Base-by-base conservation (phyloP, 2,329 filamentous ascomycete genomes). In the Colletotrichum musicola region DNA sequence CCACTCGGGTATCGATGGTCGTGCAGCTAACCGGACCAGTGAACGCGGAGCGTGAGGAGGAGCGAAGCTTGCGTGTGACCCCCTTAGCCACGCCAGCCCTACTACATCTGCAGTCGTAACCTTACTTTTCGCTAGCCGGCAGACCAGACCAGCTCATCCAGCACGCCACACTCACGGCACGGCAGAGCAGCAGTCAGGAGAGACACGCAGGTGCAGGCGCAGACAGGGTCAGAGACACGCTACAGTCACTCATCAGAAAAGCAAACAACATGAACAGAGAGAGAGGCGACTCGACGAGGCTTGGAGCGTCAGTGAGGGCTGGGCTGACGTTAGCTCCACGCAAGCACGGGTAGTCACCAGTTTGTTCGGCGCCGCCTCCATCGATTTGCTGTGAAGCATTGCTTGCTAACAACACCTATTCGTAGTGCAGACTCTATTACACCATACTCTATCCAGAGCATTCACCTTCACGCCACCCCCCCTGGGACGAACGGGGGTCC, bases 321-420 rank as follows among this genome's bases (percentile, higher is more conserved):
- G 46, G 60, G 61, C 47, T 68, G 65, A 65, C 65, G 65, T 61
- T 55, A 55, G 49, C 54, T 38, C 54, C 49, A 49, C 65, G 62
- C 65, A 68, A 68, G 54, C 61, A 47, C 12, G 30, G 30, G 27
- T 12, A 59, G 49, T 61, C 54, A 68, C 55, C 55, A 18, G 14
- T 16, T 40, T 12, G 1, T 38, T 46, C 35, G 42, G 49, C 22
- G 20, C 56, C 64, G 44, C 35, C 59, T 55, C 46, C 18, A 30
- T 55, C n/a, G 22, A 42, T 13, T 18, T 35, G 47, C 38, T n/a
- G 38, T 16, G n/a, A 12, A 42, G 13, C 12, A 2, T 12, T 53
- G 54, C 46, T 49, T 49, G 40, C 12, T 42, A 42, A 14, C 40
- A 14, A 13, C 40, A 14, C 40, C 12, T 42, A 35, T 10, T 25